A percentile compares a stretch with the other conserved stretches of the same genome.
Evolutionary conservation across 352 stramenopile species (phyloP).

Genomic region (Globisporangium iwayamae): DNA sequence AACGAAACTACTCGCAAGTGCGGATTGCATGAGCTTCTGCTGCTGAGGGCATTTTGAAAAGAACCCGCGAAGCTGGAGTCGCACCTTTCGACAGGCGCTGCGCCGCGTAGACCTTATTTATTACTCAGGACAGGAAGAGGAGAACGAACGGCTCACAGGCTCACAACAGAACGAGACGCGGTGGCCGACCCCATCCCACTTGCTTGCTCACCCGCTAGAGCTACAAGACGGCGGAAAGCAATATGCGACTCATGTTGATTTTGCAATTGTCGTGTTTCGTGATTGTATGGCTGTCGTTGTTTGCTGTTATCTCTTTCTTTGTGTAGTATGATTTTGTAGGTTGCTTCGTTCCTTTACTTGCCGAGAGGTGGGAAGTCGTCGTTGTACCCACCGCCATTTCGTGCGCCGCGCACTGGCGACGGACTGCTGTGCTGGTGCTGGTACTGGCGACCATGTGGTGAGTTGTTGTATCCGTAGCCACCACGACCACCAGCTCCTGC

Average conservation of each 20-base stretch:
- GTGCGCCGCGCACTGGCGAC: constrained; percentile 13
- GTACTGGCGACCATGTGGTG: constrained; percentile 9
- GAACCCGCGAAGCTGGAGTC: too few relatives aligned
- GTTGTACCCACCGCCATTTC: constrained; percentile 39
- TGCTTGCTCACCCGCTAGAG: not conserved
- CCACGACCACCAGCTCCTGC: constrained; percentile 14
- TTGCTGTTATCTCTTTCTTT: not conserved
- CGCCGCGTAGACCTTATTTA: constrained; percentile 7
- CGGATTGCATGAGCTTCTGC: not conserved
- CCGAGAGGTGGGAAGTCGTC: constrained; percentile 73
- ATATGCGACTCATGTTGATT: not conserved
- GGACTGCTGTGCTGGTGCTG: constrained; percentile 11
- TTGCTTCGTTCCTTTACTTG: constrained; percentile 28
- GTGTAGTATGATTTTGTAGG: constrained; percentile 7
- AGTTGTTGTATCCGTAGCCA: constrained; percentile 9
- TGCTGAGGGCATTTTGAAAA: not conserved
- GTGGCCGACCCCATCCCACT: not conserved
- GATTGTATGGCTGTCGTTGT: not conserved
- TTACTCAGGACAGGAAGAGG: not conserved
- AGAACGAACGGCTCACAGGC: not conserved
- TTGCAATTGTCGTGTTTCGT: not conserved
- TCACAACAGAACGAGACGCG: not conserved
- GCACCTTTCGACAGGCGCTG: too few relatives aligned
- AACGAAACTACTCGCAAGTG: not conserved
- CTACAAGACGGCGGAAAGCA: not conserved